phyloP scores from a whole-genome alignment of 257 asterid species.

The Fraxinus anomala region DNA sequence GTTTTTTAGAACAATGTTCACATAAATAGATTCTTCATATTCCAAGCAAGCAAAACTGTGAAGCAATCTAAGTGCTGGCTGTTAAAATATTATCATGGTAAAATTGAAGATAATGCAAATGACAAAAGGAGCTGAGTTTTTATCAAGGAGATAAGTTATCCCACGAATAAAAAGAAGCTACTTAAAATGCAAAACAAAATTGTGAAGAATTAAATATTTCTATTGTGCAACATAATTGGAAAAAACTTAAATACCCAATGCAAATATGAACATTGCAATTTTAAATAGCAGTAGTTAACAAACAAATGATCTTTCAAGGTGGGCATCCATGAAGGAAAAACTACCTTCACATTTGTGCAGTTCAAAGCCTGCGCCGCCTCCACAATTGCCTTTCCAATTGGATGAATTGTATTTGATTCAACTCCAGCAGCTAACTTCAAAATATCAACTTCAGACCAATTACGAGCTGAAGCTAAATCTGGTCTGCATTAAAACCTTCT shows the following conservation, averaged over 20 bases:
- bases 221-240: conserved; percentile 17
- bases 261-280: conserved; percentile 8
- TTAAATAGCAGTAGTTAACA: conserved; percentile 9
- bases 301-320: conserved; percentile 4
- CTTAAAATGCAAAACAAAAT: neutral
- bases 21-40: neutral
- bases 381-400: conserved; percentile 95
- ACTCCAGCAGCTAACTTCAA: conserved; percentile 92
- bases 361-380: conserved; percentile 73
- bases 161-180: neutral
- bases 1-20: no score
- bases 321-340: conserved; percentile 22
- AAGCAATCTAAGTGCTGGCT: conserved; percentile 22
- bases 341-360: conserved; percentile 64
- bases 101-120: conserved; percentile 7
- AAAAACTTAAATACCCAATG: conserved; percentile 13
- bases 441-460: conserved; percentile 83
- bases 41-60: conserved; percentile 13
- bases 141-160: neutral
- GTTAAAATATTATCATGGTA: conserved; percentile 5
- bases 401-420: conserved; percentile 92
- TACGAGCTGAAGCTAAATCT: conserved; percentile 41
- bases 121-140: neutral
- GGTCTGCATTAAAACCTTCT: conserved; percentile 50
- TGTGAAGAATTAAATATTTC: neutral